These are phyloP conservation scores for Phytophthora colocasiae DNA, from an alignment of 352 stramenopile species.

Conservation along the genomic window DNA sequence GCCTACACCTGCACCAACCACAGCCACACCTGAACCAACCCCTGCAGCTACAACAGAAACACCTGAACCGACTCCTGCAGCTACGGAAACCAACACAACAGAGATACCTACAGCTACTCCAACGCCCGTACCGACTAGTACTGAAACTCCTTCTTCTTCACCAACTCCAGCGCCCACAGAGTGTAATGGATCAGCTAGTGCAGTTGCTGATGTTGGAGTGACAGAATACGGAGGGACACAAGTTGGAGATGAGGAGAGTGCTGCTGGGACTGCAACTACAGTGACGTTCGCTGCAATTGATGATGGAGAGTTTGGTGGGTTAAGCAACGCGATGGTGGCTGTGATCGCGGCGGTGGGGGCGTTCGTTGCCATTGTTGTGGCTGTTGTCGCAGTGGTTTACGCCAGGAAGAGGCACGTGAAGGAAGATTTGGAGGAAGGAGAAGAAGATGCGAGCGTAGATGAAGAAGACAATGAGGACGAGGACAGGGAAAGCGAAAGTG, in stretches of 20 bases:
- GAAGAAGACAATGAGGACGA: conserved; percentile 18
- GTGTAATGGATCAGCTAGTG: conserved; percentile 19
- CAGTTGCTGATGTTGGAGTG: conserved; percentile 1
- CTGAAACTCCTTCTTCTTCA: background rate
- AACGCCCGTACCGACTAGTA: background rate
- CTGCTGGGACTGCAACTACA: conserved; percentile 1
- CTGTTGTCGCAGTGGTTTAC: conserved; percentile 23
- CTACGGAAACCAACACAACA: conserved; percentile 7
- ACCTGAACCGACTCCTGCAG: background rate
- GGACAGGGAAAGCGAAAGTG: conserved; percentile 2
- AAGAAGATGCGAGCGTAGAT: conserved; percentile 6
- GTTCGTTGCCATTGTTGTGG: conserved; percentile 29
- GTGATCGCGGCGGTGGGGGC: conserved; percentile 28
- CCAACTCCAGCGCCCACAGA: background rate
- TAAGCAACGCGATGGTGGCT: conserved; percentile 20
- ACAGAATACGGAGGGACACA: conserved; percentile 3
- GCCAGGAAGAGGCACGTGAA: conserved; percentile 23
- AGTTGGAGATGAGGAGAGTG: conserved; percentile 23
- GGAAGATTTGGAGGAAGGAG: conserved; percentile 13
- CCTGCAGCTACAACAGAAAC: conserved; percentile 16
- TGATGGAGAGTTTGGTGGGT: background rate
- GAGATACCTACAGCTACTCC: conserved; percentile 5
- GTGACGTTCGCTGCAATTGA: conserved; percentile 26
- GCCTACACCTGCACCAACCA: conserved; percentile 39
- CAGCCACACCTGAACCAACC: conserved; percentile 19